These are phyloP conservation scores for Breviolum minutum DNA, from an alignment of 73 alveolate species.

Conservation along the genomic window DNA sequence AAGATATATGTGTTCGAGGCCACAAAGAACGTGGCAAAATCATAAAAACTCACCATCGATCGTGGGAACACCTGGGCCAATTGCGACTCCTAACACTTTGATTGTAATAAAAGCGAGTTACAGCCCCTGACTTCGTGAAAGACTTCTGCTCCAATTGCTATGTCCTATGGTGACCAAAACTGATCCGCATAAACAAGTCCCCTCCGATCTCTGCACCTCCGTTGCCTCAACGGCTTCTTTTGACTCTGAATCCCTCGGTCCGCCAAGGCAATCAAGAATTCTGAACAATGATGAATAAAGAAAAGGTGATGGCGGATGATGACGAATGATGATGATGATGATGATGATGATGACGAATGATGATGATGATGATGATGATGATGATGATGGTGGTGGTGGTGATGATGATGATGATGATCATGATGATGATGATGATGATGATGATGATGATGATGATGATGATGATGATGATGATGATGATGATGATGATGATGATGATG, in stretches of 20 bases:
- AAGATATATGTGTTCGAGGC: not conserved
- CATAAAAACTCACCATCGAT: no score
- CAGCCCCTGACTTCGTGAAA: not conserved
- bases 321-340: no score
- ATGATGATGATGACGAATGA: no score
- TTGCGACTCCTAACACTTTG: not conserved
- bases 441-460: not conserved
- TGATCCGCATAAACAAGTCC: not conserved
- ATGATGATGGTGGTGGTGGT: not conserved
- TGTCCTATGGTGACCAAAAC: not conserved
- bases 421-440: not conserved
- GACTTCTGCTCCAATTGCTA: not conserved
- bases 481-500: not conserved
- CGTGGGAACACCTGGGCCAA: not conserved
- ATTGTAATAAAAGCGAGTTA: not conserved
- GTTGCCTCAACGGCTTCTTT: not conserved
- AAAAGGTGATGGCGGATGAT: no score
- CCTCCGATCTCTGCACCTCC: not conserved
- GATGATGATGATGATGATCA: not conserved
- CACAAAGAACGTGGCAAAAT: no score
- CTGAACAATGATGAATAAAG: no score
- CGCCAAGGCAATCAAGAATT: no score
- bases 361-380: not conserved
- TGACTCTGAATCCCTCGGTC: not conserved
- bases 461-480: not conserved